These are phyloP conservation scores for Peronospora destructor DNA, from an alignment of 352 stramenopile species.

Conservation along the genomic window DNA sequence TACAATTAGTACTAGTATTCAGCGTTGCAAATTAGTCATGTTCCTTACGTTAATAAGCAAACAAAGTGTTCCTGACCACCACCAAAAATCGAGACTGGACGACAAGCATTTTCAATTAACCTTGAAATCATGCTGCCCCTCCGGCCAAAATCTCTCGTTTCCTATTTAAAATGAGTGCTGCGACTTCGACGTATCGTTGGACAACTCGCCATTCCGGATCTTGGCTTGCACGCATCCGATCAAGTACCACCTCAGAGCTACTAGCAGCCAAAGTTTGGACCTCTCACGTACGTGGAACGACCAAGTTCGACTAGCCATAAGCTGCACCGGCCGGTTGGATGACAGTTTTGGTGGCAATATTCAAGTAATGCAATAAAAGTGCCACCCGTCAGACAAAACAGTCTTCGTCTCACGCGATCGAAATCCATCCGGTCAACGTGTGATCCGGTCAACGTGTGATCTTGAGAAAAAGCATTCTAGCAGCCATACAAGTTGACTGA, in stretches of 20 bases:
- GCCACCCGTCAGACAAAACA: background rate
- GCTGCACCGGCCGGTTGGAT: background rate
- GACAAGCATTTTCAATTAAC: background rate
- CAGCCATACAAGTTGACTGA: conserved; percentile 6
- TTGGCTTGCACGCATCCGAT: background rate
- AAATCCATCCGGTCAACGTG: conserved; percentile 14
- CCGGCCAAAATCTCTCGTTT: background rate
- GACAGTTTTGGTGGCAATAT: background rate
- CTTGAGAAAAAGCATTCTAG: conserved; percentile 3
- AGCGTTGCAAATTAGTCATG: no score
- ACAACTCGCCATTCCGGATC: conserved; percentile 10
- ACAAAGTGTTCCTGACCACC: background rate
- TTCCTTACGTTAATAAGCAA: no score
- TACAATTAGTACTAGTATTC: background rate
- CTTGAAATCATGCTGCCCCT: background rate
- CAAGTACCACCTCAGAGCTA: background rate
- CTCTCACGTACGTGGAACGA: conserved; percentile 1
- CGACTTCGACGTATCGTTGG: background rate
- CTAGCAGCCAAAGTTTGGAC: conserved; percentile 7
- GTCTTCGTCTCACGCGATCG: background rate
- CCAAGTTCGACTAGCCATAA: background rate
- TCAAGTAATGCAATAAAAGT: background rate
- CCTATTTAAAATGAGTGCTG: background rate
- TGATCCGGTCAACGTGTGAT: conserved; percentile 14
- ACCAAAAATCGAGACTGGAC: background rate